Conservation (phyloP, 2,329 filamentous ascomycete species). For the Arthrobotrys iridis region DNA sequence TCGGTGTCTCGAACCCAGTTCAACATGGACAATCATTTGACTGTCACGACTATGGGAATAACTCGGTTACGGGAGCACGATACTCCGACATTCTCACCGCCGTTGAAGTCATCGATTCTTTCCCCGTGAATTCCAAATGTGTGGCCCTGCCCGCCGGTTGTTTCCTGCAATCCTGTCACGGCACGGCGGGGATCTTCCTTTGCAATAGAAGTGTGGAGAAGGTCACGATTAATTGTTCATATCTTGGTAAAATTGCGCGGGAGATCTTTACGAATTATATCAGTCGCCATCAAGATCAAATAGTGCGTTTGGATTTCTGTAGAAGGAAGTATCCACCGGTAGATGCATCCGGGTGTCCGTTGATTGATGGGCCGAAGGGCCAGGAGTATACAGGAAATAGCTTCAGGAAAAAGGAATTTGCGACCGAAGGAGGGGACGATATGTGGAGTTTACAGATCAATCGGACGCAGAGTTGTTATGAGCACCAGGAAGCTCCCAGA, state of each 20-base stretch:
- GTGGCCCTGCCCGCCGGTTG: slow-evolving; percentile 27
- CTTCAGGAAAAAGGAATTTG: slow-evolving; percentile 39
- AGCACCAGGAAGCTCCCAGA: slow-evolving; percentile 5
- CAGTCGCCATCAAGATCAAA: slow-evolving; percentile 30
- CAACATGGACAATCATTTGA: slow-evolving; percentile 41
- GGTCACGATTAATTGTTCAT: slow-evolving; percentile 21
- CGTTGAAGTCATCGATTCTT: slow-evolving; percentile 20
- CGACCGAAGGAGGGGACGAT: slow-evolving; percentile 29
- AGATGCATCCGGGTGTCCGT: neutral
- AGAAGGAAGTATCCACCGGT: neutral
- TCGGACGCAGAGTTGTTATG: slow-evolving; percentile 24
- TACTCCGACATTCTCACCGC: slow-evolving; percentile 23
- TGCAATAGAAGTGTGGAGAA: slow-evolving; percentile 21
- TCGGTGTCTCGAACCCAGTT: slow-evolving; percentile 24
- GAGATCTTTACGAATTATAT: slow-evolving; percentile 37
- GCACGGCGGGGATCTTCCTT: slow-evolving; percentile 30
- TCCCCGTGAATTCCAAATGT: slow-evolving; percentile 10
- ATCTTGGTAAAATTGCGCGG: slow-evolving; percentile 24
- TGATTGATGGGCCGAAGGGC: slow-evolving; percentile 23
- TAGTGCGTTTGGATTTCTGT: slow-evolving; percentile 23
- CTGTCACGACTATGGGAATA: slow-evolving; percentile 37
- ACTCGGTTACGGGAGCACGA: slow-evolving; percentile 3
- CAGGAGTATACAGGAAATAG: slow-evolving; percentile 43
- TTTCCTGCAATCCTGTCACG: slow-evolving; percentile 32
- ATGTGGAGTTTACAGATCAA: slow-evolving; percentile 47